Evolutionary conservation across 192 early-diverging fungal genomes (phyloP).

Genomic region (Polychytrium aggregatum): DNA sequence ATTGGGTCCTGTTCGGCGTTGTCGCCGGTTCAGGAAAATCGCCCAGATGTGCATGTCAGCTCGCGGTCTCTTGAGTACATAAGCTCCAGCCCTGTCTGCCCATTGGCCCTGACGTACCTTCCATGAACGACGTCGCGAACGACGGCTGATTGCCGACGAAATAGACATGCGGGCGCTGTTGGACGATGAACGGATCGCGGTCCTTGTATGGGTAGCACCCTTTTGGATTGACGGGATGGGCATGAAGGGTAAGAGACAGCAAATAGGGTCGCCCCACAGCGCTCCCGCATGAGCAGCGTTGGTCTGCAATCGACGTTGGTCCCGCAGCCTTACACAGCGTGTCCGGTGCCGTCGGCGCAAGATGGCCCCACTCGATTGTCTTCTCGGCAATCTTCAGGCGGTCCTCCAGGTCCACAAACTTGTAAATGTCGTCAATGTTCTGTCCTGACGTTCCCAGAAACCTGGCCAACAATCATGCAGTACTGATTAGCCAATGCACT

Average conservation of each 20-base stretch:
- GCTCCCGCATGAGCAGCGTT: no score
- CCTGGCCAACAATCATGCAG: constrained; percentile 15
- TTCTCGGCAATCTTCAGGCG: constrained; percentile 60
- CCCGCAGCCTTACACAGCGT: constrained; percentile 71
- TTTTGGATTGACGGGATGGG: no score
- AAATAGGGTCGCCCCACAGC: no score
- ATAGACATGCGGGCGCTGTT: constrained; percentile 68
- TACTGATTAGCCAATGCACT: not conserved
- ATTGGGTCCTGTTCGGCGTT: not conserved
- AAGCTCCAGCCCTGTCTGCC: not conserved
- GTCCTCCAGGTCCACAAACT: constrained; percentile 45
- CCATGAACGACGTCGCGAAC: constrained; percentile 46
- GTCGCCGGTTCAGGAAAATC: no score
- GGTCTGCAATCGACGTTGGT: no score
- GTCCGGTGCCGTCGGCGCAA: constrained; percentile 90
- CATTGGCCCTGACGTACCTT: no score
- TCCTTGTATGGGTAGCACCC: constrained; percentile 88
- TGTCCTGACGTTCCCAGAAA: constrained; percentile 78
- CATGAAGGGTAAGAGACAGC: no score
- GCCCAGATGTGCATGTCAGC: no score
- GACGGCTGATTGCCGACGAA: constrained; percentile 77
- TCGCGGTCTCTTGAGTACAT: no score
- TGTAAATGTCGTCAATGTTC: constrained; percentile 73
- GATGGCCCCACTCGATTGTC: constrained; percentile 72
- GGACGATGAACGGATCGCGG: constrained; percentile 78